A percentile compares a stretch with the other conserved stretches of the same genome.
These are phyloP conservation scores for Sporodiniella umbellata DNA, from an alignment of 371 early-diverging fungal genomes.

Conservation along the genomic window DNA sequence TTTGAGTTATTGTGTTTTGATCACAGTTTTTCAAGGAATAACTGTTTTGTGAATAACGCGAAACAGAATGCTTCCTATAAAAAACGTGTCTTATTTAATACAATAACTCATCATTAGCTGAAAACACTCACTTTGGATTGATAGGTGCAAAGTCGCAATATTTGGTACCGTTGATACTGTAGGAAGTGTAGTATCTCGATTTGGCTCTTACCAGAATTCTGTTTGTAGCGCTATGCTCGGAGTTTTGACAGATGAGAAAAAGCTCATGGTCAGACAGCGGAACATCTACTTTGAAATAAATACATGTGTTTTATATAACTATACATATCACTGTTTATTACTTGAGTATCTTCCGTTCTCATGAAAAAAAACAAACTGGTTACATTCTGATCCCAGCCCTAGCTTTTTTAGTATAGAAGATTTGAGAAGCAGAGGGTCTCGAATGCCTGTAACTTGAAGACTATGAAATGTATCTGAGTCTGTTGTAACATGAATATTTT, in stretches of 20 bases:
- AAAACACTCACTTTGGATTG: no score
- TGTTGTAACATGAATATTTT: constrained; percentile 27
- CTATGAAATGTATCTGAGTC: constrained; percentile 42
- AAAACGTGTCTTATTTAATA: no score
- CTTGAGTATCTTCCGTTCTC: constrained; percentile 42
- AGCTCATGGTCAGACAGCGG: constrained; percentile 37
- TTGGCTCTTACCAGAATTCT: constrained; percentile 38
- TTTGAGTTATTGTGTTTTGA: no score
- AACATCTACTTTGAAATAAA: constrained; percentile 16
- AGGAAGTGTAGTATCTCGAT: constrained; percentile 15
- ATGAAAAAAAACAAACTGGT: constrained; percentile 37
- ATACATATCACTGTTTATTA: not conserved
- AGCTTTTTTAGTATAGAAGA: constrained; percentile 34
- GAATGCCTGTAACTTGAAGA: constrained; percentile 41
- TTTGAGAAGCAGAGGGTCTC: constrained; percentile 35
- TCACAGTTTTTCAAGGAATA: no score
- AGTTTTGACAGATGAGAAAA: constrained; percentile 36
- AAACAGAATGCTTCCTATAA: no score
- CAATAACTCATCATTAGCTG: no score
- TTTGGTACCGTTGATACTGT: constrained; percentile 19
- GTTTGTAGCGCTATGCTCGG: constrained; percentile 37
- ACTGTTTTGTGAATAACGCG: no score
- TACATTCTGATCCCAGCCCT: constrained; percentile 27
- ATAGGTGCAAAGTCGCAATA: constrained; percentile 19
- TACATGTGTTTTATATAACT: not conserved